Evolutionary conservation across 164 flowering plant species (phyloP).

Genomic region (Dillenia turbinata): DNA sequence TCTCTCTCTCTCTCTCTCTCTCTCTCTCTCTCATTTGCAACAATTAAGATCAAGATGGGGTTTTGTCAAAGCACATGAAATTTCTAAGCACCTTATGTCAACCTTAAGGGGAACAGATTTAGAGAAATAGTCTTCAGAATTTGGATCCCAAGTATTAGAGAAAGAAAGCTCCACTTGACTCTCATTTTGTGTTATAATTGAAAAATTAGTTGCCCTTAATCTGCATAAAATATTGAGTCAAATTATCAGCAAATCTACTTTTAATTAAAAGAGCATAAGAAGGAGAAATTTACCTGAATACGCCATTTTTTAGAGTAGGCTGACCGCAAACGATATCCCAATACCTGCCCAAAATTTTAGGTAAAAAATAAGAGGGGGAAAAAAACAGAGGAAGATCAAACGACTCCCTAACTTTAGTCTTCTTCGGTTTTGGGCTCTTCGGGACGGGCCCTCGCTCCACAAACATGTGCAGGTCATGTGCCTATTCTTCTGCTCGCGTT

Average conservation of each 20-base stretch:
- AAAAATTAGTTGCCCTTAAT: slow-evolving; percentile 8
- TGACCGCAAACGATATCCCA: slow-evolving; percentile 42
- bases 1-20: too few species aligned
- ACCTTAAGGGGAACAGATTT: slow-evolving; percentile 9
- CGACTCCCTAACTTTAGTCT: too few species aligned
- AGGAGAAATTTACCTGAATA: slow-evolving; percentile 18
- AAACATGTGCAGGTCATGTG: too few species aligned
- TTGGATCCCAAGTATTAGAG: slow-evolving; percentile 9
- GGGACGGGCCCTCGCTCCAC: too few species aligned
- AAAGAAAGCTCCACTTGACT: slow-evolving; percentile 20
- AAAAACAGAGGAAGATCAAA: too few species aligned
- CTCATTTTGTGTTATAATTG: slow-evolving; percentile 7
- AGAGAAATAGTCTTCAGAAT: neutral
- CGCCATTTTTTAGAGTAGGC: slow-evolving; percentile 1
- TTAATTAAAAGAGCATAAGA: neutral
- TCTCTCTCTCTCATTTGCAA: too few species aligned
- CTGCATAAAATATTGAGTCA: neutral
- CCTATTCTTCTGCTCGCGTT: too few species aligned
- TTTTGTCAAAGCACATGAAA: too few species aligned
- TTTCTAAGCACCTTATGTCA: slow-evolving; percentile 13
- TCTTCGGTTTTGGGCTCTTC: too few species aligned
- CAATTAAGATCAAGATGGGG: too few species aligned
- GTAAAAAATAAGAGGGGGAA: too few species aligned
- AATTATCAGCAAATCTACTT: neutral
- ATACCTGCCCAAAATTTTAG: slow-evolving; percentile 21